Conservation (phyloP, 306 rosid species). For the Sphenostylis stenocarpa region DNA sequence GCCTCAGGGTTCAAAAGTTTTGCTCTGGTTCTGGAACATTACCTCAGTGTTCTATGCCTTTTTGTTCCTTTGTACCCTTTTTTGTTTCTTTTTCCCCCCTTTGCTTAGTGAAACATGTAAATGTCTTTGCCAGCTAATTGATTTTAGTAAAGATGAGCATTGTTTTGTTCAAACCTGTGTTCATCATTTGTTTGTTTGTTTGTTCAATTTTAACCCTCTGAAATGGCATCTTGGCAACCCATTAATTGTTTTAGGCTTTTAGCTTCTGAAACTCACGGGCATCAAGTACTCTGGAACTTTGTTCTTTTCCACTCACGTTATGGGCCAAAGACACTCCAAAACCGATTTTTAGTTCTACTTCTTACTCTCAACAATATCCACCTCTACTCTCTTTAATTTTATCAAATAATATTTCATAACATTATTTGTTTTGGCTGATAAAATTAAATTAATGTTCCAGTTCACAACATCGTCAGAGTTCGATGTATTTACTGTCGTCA, state of each 20-base stretch:
- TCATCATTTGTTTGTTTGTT: neutral
- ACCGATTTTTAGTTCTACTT: too few relatives aligned
- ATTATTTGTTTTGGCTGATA: neutral
- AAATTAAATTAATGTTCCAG: neutral
- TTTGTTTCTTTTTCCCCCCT: neutral
- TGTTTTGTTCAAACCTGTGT: conserved; percentile 5
- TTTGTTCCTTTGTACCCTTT: neutral
- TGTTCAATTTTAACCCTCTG: neutral
- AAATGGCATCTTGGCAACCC: neutral
- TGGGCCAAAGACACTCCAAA: neutral
- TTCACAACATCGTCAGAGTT: neutral
- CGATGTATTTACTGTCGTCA: neutral
- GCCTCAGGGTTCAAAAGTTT: conserved; percentile 23
- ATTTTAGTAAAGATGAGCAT: conserved; percentile 25
- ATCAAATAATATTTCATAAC: neutral
- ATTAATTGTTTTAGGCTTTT: neutral
- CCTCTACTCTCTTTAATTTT: too few relatives aligned
- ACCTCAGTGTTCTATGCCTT: conserved; percentile 27
- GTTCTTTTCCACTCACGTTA: neutral
- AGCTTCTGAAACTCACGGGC: neutral
- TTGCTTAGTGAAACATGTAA: conserved; percentile 38
- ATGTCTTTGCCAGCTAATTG: conserved; percentile 39
- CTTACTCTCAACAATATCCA: too few relatives aligned
- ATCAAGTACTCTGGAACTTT: neutral
- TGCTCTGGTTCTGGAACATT: conserved; percentile 28